phyloP scores from a whole-genome alignment of 202 grass and related monocot genomes.

The Brachypodium distachyon region DNA sequence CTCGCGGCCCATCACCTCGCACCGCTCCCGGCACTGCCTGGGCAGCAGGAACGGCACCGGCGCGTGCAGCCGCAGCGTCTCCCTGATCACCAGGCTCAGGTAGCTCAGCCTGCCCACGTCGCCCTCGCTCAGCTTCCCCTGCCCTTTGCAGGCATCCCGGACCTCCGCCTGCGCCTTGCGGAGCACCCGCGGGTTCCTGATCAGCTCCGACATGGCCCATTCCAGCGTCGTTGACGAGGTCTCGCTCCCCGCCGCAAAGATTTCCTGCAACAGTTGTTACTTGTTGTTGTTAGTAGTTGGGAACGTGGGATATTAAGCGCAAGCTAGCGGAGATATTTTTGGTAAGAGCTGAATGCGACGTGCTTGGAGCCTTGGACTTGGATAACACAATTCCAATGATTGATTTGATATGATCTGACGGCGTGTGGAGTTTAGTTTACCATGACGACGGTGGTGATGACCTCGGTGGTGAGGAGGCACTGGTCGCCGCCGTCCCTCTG shows the following conservation, averaged over 20 bases:
- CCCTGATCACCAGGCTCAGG: neutral
- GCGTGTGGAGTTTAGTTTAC: no score
- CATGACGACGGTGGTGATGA: conserved; percentile 28
- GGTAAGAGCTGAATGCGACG: no score
- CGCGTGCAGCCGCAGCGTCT: neutral
- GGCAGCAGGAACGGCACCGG: neutral
- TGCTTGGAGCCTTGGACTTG: no score
- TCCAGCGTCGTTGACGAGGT: neutral
- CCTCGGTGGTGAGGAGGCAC: conserved; percentile 7
- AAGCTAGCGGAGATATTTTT: no score
- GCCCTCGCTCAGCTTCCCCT: neutral
- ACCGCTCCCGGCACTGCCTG: neutral
- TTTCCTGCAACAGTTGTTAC: neutral
- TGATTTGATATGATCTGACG: no score
- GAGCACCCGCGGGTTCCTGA: neutral
- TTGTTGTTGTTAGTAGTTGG: no score
- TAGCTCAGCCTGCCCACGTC: neutral
- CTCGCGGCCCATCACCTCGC: neutral
- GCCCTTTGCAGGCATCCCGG: neutral
- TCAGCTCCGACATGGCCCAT: neutral
- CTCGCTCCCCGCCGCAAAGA: neutral
- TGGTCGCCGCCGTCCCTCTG: neutral
- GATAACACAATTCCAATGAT: no score
- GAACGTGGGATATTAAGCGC: no score
- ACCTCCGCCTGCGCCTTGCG: neutral